Evolutionary conservation across 2,329 filamentous ascomycete genomes (phyloP).

Genomic region (Colletotrichum eleusines): DNA sequence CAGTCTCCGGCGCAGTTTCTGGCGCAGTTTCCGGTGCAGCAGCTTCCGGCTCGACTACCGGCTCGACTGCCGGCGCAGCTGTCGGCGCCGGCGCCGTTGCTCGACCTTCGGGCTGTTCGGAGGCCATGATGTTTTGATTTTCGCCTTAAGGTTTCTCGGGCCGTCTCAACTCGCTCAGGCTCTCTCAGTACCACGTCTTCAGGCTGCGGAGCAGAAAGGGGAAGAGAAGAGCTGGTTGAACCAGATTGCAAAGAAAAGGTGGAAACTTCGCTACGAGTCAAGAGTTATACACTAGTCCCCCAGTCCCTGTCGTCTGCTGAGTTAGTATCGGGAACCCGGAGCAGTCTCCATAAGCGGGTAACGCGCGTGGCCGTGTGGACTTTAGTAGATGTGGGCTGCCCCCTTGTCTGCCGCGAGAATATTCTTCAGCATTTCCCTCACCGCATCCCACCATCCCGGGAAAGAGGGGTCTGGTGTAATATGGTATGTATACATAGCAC

Average conservation of each 20-base stretch:
- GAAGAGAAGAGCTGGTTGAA: background rate
- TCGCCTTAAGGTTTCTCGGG: background rate
- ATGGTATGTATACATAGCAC: too few species aligned
- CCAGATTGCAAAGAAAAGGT: background rate
- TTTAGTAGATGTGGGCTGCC: background rate
- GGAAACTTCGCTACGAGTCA: slow-evolving; percentile 24
- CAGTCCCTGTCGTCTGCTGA: slow-evolving; percentile 28
- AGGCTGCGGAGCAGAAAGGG: background rate
- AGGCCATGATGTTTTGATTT: slow-evolving; percentile 6
- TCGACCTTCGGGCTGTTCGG: slow-evolving; percentile 22
- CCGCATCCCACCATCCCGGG: slow-evolving; percentile 27
- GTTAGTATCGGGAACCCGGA: background rate
- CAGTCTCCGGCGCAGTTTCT: too few species aligned
- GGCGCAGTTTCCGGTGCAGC: background rate
- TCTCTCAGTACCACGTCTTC: background rate
- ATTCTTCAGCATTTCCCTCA: slow-evolving; percentile 15
- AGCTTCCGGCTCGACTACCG: background rate
- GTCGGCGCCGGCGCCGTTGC: background rate
- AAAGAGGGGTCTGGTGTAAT: too few species aligned
- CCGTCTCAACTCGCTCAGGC: background rate
- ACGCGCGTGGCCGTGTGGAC: slow-evolving; percentile 13
- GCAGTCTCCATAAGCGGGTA: slow-evolving; percentile 30
- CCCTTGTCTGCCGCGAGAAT: background rate
- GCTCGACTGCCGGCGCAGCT: background rate
- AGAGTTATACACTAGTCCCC: slow-evolving; percentile 19